These are phyloP conservation scores for Tolypocladium album DNA, from an alignment of 2,329 filamentous ascomycete genomes.

Conservation along the genomic window DNA sequence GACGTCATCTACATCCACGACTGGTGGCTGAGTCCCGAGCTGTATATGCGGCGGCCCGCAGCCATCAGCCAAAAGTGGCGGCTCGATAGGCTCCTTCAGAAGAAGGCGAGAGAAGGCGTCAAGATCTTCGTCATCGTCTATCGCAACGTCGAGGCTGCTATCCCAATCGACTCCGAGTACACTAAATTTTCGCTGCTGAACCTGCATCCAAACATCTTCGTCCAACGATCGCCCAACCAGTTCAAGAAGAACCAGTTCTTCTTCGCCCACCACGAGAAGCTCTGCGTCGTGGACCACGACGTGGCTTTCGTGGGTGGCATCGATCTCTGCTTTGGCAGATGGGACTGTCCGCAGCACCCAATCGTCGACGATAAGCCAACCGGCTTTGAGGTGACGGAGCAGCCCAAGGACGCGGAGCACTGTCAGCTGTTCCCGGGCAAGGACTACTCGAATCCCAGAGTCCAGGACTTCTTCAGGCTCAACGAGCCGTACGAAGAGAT, in stretches of 20 bases:
- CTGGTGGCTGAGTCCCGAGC: slow-evolving; percentile 95
- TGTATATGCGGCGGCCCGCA: slow-evolving; percentile 88
- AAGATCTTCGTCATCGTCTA: slow-evolving; percentile 98
- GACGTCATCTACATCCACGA: slow-evolving; percentile 99
- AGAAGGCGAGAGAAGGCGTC: slow-evolving; percentile 87
- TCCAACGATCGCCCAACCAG: slow-evolving; percentile 92
- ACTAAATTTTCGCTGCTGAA: slow-evolving; percentile 95
- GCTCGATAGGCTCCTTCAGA: slow-evolving; percentile 82
- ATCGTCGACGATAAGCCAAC: slow-evolving; percentile 90
- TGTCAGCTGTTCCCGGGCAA: slow-evolving; percentile 96
- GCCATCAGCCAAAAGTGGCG: slow-evolving; percentile 98
- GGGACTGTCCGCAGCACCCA: slow-evolving; percentile 91
- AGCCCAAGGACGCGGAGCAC: slow-evolving; percentile 79
- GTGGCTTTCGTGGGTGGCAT: slow-evolving; percentile 93
- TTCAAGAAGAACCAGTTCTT: slow-evolving; percentile 99
- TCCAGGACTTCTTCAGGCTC: slow-evolving; percentile 88
- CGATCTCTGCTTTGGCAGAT: slow-evolving; percentile 92
- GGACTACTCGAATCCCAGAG: slow-evolving; percentile 93
- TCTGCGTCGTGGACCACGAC: slow-evolving; percentile 94
- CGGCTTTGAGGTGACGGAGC: slow-evolving; percentile 71
- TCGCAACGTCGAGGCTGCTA: slow-evolving; percentile 90
- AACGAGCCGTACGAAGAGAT: slow-evolving; percentile 97
- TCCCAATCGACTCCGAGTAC: slow-evolving; percentile 96
- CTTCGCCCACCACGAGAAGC: slow-evolving; percentile 96
- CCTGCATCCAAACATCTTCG: slow-evolving; percentile 90